phyloP scores from a whole-genome alignment of 441 rosid species.

The Populus hybrid region DNA sequence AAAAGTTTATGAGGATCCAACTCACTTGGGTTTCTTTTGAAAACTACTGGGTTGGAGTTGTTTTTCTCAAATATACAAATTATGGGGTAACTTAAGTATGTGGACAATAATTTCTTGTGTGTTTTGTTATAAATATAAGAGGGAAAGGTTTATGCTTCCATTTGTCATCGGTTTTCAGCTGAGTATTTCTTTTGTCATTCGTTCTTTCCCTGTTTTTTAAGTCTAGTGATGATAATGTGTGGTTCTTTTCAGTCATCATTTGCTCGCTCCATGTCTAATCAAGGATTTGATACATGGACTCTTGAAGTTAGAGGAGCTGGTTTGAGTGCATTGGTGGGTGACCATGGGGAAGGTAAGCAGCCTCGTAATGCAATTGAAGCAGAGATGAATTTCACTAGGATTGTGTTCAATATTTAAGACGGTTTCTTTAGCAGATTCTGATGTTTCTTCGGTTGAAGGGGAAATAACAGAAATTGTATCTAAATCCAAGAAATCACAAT shows the following conservation, averaged over 20 bases:
- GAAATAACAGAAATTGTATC: conserved; percentile 23
- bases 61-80: background rate
- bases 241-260: conserved; percentile 62
- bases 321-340: conserved; percentile 55
- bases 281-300: conserved; percentile 93
- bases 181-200: background rate
- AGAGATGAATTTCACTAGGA: conserved; percentile 22
- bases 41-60: background rate
- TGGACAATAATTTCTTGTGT: background rate
- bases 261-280: conserved; percentile 74
- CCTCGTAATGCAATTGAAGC: conserved; percentile 35
- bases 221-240: background rate
- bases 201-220: background rate
- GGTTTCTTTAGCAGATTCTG: conserved; percentile 23
- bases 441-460: conserved; percentile 24
- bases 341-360: conserved; percentile 39
- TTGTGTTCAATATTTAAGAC: conserved; percentile 22
- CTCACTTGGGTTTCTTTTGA: background rate
- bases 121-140: background rate
- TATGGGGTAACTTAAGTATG: background rate
- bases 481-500: conserved; percentile 36
- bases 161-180: background rate
- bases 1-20: conserved; percentile 40
- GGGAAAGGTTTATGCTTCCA: background rate
- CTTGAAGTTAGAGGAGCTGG: conserved; percentile 94